Evolutionary conservation across 192 early-diverging fungal genomes (phyloP).

Genomic region (Linnemannia elongata): DNA sequence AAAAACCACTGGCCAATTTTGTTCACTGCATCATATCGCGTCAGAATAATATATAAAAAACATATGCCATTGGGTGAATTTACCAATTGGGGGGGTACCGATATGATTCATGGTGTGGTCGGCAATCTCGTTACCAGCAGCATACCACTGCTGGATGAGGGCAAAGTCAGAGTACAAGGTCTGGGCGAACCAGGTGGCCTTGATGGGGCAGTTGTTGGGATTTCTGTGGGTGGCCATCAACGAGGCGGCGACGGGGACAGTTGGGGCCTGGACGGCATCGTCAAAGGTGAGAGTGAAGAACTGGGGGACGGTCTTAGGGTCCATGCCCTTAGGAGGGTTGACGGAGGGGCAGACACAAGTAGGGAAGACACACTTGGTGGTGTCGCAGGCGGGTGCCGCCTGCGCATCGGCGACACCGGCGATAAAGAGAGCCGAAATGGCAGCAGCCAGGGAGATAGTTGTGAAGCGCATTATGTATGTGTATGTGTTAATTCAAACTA

Average conservation of each 20-base stretch:
- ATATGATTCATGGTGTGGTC: slow-evolving; percentile 69
- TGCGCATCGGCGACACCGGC: slow-evolving; percentile 14
- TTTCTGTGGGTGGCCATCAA: slow-evolving; percentile 48
- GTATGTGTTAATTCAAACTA: slow-evolving; percentile 7
- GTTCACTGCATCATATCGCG: neutral
- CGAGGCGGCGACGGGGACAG: slow-evolving; percentile 27
- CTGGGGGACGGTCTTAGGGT: slow-evolving; percentile 65
- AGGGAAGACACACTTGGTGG: slow-evolving; percentile 63
- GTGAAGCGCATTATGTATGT: slow-evolving; percentile 36
- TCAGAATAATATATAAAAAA: neutral
- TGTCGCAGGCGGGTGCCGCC: slow-evolving; percentile 60
- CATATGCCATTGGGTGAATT: neutral
- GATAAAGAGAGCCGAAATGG: slow-evolving; percentile 26
- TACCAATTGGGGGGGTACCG: slow-evolving; percentile 51
- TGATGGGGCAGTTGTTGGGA: slow-evolving; percentile 70
- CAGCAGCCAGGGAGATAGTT: slow-evolving; percentile 37
- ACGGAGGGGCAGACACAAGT: slow-evolving; percentile 65
- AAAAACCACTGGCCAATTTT: neutral
- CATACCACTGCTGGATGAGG: slow-evolving; percentile 71
- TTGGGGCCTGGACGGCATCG: slow-evolving; percentile 67
- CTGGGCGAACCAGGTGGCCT: slow-evolving; percentile 72
- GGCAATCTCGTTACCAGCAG: slow-evolving; percentile 74
- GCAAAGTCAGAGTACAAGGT: slow-evolving; percentile 74
- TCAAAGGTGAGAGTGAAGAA: slow-evolving; percentile 76
- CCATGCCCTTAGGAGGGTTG: slow-evolving; percentile 62